These are phyloP conservation scores for rapeseed (Brassica napus) DNA, from an alignment of 345 rosid genomes.

Conservation along the genomic window Da-Ae NC_063436.1:4636001-4636500, in stretches of 20 bases:
- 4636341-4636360: not conserved
- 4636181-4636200: not conserved
- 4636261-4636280: not conserved
- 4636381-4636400: not conserved
- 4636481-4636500: not conserved
- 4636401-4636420: too few species aligned
- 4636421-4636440: not conserved
- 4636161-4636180: constrained; percentile 51
- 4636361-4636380: not conserved
- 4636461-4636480: not conserved
- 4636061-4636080: constrained; percentile 72
- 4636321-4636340: not conserved
- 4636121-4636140: constrained; percentile 52
- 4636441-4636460: not conserved
- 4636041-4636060: constrained; percentile 90
- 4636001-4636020: constrained; percentile 77
- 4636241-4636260: not conserved
- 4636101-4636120: constrained; percentile 50
- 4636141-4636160: constrained; percentile 74
- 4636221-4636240: constrained; percentile 26
- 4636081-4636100: constrained; percentile 56
- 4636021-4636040: constrained; percentile 87
- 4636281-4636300: not conserved
- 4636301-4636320: not conserved
- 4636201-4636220: not conserved